Conservation (phyloP, 768 basidiomycete genomes). For the Ramaria sp. region DNA sequence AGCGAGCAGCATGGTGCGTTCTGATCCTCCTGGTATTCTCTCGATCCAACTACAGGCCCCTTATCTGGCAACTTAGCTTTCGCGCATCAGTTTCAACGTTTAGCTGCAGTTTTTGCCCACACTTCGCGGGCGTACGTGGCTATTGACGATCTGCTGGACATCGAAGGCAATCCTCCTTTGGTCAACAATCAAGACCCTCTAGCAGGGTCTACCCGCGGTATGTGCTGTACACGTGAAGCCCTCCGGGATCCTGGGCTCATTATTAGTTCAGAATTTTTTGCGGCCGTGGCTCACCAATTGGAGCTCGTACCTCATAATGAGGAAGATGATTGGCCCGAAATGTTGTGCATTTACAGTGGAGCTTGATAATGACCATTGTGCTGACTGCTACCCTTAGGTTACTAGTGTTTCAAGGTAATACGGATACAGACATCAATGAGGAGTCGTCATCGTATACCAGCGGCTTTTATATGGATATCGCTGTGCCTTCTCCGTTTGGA, state of each 20-base stretch:
- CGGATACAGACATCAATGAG: neutral
- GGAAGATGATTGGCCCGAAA: neutral
- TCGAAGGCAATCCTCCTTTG: neutral
- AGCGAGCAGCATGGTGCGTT: neutral
- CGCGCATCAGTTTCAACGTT: neutral
- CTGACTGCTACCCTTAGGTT: neutral
- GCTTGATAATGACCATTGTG: neutral
- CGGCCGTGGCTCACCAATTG: neutral
- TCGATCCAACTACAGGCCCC: neutral
- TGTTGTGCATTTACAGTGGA: neutral
- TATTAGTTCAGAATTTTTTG: conserved; percentile 1
- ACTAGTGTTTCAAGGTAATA: conserved; percentile 3
- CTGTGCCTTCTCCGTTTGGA: neutral
- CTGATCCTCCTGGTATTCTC: neutral
- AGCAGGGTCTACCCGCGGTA: neutral
- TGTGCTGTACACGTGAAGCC: neutral
- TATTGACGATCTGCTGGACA: neutral
- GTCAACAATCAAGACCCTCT: conserved; percentile 1
- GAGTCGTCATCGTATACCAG: neutral
- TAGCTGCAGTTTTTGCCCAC: neutral
- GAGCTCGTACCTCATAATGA: neutral
- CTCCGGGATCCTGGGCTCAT: neutral
- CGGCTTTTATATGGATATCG: neutral
- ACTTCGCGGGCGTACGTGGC: conserved; percentile 3
- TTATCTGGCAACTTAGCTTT: neutral